Conservation (phyloP, 805 yeast genomes). For the Suhomyces pyralidae region DNA sequence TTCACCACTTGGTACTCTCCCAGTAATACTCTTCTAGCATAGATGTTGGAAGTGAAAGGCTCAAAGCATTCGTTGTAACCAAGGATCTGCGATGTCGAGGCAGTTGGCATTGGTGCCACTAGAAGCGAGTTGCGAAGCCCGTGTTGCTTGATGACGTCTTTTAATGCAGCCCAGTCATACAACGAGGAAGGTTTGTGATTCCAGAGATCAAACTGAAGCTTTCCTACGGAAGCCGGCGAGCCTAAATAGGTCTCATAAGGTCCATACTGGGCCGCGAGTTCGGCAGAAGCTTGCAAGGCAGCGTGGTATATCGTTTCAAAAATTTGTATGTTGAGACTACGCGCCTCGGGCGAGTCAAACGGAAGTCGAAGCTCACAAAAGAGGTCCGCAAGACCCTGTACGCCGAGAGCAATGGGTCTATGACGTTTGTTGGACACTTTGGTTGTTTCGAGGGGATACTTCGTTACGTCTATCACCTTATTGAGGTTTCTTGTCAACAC, state of each 20-base stretch:
- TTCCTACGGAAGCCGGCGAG: constrained; percentile 58
- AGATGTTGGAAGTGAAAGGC: constrained; percentile 61
- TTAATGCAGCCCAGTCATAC: constrained; percentile 53
- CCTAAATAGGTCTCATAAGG: constrained; percentile 50
- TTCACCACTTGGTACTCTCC: constrained; percentile 65
- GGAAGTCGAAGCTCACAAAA: constrained; percentile 56
- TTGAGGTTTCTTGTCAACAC: constrained; percentile 55
- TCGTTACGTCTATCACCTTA: constrained; percentile 54
- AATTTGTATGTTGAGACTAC: constrained; percentile 54
- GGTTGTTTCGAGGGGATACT: constrained; percentile 56
- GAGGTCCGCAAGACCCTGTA: constrained; percentile 60
- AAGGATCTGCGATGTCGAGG: constrained; percentile 62
- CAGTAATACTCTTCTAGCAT: constrained; percentile 59
- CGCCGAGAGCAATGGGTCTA: constrained; percentile 63
- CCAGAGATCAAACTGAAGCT: constrained; percentile 59
- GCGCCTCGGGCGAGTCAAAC: constrained; percentile 56
- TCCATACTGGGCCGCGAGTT: constrained; percentile 52
- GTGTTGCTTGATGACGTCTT: constrained; percentile 44
- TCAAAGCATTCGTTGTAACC: constrained; percentile 64
- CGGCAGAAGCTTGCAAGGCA: constrained; percentile 55
- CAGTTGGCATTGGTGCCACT: constrained; percentile 67
- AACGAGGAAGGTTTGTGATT: constrained; percentile 52
- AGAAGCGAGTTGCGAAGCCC: constrained; percentile 59
- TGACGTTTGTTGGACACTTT: constrained; percentile 52
- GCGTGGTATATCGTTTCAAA: constrained; percentile 63